Percentiles rank a stretch among this genome's conserved stretches.
Conservation (phyloP, 2,329 filamentous ascomycete species). For the Microsporum audouinii region DNA sequence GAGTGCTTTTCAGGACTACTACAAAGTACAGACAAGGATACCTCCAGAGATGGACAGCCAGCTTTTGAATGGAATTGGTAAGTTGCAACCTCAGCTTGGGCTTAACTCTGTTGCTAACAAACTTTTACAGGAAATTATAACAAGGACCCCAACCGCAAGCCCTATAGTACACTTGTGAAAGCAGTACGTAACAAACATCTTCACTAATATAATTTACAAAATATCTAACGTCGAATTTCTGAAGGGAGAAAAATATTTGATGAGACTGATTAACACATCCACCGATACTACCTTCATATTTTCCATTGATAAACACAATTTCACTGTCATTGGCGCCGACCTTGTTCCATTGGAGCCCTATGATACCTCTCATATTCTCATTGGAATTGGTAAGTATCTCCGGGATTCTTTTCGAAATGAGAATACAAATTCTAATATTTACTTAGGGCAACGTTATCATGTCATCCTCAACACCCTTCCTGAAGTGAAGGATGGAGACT, state of each 20-base stretch:
- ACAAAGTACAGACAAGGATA: neutral
- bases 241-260: conserved; percentile 22
- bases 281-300: conserved; percentile 43
- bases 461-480: conserved; percentile 19
- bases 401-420: neutral
- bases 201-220: neutral
- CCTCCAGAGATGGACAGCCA: conserved; percentile 17
- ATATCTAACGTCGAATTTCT: neutral
- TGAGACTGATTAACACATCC: conserved; percentile 31
- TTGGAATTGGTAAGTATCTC: neutral
- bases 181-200: neutral
- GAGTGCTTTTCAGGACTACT: conserved; percentile 6
- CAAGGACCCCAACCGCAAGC: neutral
- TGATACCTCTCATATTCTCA: conserved; percentile 34
- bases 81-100: neutral
- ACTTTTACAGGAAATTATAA: conserved; percentile 2
- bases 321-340: conserved; percentile 47
- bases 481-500: conserved; percentile 7
- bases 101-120: neutral
- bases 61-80: conserved; percentile 15
- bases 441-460: conserved; percentile 28
- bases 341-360: conserved; percentile 49
- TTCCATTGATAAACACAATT: conserved; percentile 40
- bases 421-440: neutral
- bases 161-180: conserved; percentile 9